Percentiles rank a stretch among this genome's conserved stretches.
Evolutionary conservation across 768 basidiomycete species (phyloP).

Genomic region (Leccinellum rugosiceps): DNA sequence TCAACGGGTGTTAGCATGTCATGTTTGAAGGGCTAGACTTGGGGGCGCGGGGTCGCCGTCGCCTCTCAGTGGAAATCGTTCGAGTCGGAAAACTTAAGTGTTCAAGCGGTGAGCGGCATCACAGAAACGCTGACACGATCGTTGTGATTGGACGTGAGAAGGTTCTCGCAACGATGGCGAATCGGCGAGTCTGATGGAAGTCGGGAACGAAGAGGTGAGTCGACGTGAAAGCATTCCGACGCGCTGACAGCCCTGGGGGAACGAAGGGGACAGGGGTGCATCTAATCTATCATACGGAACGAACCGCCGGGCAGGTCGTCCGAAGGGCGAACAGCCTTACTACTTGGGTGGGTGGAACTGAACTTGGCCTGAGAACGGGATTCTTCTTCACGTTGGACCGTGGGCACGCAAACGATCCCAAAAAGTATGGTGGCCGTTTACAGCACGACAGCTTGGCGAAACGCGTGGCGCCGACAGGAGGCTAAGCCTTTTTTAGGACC

Average conservation of each 20-base stretch:
- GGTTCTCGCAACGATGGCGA: not conserved
- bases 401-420: not conserved
- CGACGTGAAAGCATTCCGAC: not conserved
- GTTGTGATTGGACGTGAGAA: not conserved
- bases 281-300: too few relatives aligned
- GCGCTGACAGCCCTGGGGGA: not conserved
- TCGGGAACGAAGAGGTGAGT: not conserved
- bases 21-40: not conserved
- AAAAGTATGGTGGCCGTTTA: not conserved
- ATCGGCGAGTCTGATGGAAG: not conserved
- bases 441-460: not conserved
- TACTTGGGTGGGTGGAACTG: not conserved
- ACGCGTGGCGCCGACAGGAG: not conserved
- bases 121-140: not conserved
- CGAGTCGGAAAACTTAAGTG: not conserved
- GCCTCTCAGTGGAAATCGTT: not conserved
- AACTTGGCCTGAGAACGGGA: not conserved
- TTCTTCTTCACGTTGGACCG: not conserved
- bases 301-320: not conserved
- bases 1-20: not conserved
- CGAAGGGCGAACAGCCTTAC: not conserved
- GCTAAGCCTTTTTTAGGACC: not conserved
- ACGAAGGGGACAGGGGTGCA: not conserved
- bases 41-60: not conserved
- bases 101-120: not conserved